Evolutionary conservation across 208 protist species (phyloP).

Genomic region (Leptomonas seymouri): DNA sequence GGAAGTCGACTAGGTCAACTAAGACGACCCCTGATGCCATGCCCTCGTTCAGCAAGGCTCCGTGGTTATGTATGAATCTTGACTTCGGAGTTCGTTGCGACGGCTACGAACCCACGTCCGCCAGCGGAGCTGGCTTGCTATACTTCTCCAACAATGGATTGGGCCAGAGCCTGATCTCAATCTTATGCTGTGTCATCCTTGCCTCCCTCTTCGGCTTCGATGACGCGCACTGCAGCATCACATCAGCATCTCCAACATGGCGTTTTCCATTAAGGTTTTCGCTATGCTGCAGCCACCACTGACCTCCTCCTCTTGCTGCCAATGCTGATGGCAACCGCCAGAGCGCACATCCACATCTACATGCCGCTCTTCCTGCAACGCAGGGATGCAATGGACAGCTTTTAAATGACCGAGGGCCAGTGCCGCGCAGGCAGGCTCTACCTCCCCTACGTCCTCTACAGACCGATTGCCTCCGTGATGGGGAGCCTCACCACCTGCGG

Average conservation of each 20-base stretch:
- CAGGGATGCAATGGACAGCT: slow-evolving; percentile 45
- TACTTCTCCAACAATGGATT: slow-evolving; percentile 60
- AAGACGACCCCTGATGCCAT: slow-evolving; percentile 37
- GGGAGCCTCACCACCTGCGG: slow-evolving; percentile 32
- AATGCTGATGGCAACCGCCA: slow-evolving; percentile 47
- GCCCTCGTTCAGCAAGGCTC: slow-evolving; percentile 27
- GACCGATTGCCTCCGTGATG: slow-evolving; percentile 42
- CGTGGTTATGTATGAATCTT: slow-evolving; percentile 33
- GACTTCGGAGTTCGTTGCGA: slow-evolving; percentile 42
- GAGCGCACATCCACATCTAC: slow-evolving; percentile 49
- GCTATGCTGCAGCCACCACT: slow-evolving; percentile 15
- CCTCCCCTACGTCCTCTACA: slow-evolving; percentile 57
- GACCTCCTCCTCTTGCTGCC: slow-evolving; percentile 41
- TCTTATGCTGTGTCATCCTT: slow-evolving; percentile 49
- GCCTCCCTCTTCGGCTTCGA: slow-evolving; percentile 36
- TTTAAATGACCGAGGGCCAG: slow-evolving; percentile 34
- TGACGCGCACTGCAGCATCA: slow-evolving; percentile 52
- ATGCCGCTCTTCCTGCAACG: slow-evolving; percentile 53
- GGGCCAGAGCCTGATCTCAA: slow-evolving; percentile 41
- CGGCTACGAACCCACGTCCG: slow-evolving; percentile 42
- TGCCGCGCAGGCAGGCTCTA: slow-evolving; percentile 42
- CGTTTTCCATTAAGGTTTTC: slow-evolving; percentile 57
- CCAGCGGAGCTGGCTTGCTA: slow-evolving; percentile 31
- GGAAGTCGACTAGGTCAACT: neutral
- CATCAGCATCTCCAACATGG: slow-evolving; percentile 44